phyloP scores from a whole-genome alignment of 2,329 filamentous ascomycete species.

The Cryphonectria carpinicola region DNA sequence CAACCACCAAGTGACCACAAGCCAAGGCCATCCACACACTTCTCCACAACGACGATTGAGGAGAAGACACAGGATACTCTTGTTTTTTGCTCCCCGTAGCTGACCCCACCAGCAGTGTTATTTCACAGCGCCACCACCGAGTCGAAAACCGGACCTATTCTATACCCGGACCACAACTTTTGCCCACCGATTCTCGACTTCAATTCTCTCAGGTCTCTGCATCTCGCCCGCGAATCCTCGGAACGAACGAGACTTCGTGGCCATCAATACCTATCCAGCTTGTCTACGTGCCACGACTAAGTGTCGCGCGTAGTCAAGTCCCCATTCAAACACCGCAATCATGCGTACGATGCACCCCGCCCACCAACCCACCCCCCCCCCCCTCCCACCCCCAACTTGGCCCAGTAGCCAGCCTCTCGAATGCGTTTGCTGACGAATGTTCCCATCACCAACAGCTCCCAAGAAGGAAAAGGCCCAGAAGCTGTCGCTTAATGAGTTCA shows the following conservation, averaged over 20 bases:
- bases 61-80: not conserved
- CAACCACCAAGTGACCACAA: not conserved
- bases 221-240: not conserved
- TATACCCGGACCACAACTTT: slow-evolving; percentile 3
- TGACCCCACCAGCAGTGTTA: slow-evolving; percentile 15
- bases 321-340: slow-evolving; percentile 53
- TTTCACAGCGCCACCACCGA: slow-evolving; percentile 1
- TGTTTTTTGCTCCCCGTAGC: not conserved
- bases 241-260: slow-evolving; percentile 9
- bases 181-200: slow-evolving; percentile 9
- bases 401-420: slow-evolving; percentile 24
- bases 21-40: not conserved
- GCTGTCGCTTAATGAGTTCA: slow-evolving; percentile 96
- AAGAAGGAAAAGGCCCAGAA: slow-evolving; percentile 94
- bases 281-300: slow-evolving; percentile 30
- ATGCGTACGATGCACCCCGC: slow-evolving; percentile 52
- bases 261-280: slow-evolving; percentile 10
- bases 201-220: not conserved
- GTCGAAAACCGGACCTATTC: slow-evolving; percentile 3
- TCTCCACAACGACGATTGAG: not conserved
- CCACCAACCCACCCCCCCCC: not conserved
- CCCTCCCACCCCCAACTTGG: not conserved
- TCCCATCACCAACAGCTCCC: slow-evolving; percentile 64
- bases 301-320: slow-evolving; percentile 51
- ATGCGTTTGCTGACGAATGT: slow-evolving; percentile 48